Conservation (phyloP, 208 protist species). For the Trypanosomatidae sp. region DNA sequence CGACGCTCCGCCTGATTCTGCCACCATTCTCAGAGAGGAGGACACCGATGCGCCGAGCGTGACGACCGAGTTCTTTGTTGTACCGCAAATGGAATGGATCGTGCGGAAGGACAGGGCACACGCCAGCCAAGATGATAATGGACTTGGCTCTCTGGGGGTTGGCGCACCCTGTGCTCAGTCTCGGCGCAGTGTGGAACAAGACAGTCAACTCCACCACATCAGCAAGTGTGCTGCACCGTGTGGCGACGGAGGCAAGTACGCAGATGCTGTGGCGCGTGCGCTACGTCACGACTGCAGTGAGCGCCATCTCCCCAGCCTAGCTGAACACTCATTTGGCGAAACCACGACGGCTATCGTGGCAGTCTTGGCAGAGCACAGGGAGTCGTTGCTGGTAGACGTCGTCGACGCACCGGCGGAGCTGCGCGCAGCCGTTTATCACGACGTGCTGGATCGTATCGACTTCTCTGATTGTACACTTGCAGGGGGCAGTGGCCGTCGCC, state of each 20-base stretch:
- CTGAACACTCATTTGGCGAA: neutral
- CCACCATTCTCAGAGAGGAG: neutral
- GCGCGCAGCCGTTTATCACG: constrained; percentile 47
- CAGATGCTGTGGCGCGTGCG: neutral
- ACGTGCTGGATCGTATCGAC: constrained; percentile 45
- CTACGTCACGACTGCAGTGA: neutral
- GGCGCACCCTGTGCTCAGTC: neutral
- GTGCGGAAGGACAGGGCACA: neutral
- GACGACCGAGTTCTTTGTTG: constrained; percentile 41
- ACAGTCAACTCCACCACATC: neutral
- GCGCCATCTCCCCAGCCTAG: neutral
- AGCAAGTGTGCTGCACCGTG: neutral
- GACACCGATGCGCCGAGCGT: neutral
- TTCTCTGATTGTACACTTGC: constrained; percentile 28
- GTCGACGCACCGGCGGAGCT: constrained; percentile 45
- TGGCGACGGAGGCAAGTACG: neutral
- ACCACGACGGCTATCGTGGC: constrained; percentile 31
- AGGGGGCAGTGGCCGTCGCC: neutral
- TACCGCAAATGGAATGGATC: constrained; percentile 43
- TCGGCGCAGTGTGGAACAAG: neutral
- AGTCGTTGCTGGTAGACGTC: constrained; percentile 34
- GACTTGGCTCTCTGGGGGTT: neutral
- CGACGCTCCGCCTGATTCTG: neutral
- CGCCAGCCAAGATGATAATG: neutral
- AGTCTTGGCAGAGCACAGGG: constrained; percentile 34